Evolutionary conservation across 1,284 basidiomycete species (phyloP).

Genomic region (Pseudozyma pruni): DNA sequence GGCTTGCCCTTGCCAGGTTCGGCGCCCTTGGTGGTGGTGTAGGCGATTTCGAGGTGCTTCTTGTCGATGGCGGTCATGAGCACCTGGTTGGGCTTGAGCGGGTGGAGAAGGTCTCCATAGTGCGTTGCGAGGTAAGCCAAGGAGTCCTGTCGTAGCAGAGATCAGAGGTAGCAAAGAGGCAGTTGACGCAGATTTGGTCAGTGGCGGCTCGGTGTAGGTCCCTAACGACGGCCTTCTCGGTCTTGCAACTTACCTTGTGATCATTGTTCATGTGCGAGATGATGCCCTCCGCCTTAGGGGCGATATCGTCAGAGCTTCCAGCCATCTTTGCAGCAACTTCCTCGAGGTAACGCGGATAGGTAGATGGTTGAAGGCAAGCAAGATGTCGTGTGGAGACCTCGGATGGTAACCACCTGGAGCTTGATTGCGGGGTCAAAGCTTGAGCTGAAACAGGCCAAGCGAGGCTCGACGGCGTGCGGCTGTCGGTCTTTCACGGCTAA

Average conservation of each 20-base stretch:
- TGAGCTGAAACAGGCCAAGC: background rate
- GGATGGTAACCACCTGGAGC: background rate
- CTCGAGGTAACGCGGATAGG: slow-evolving; percentile 3
- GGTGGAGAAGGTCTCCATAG: slow-evolving; percentile 35
- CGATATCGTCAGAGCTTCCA: slow-evolving; percentile 29
- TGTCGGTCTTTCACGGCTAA: slow-evolving; percentile 20
- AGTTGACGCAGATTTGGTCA: background rate
- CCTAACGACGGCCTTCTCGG: background rate
- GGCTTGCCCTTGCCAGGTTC: slow-evolving; percentile 18
- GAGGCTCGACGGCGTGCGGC: background rate
- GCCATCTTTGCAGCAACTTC: slow-evolving; percentile 10
- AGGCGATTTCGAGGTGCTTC: slow-evolving; percentile 43
- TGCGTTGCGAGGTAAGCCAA: slow-evolving; percentile 48
- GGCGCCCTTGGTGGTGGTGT: slow-evolving; percentile 22
- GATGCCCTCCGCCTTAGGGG: slow-evolving; percentile 43
- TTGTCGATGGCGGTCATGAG: slow-evolving; percentile 48
- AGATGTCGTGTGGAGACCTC: background rate
- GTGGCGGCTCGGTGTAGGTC: too few relatives aligned
- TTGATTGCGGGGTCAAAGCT: slow-evolving; percentile 14
- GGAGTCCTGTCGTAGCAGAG: slow-evolving; percentile 23
- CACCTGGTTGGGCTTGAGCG: slow-evolving; percentile 38
- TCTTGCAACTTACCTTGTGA: slow-evolving; percentile 31
- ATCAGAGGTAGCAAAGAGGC: background rate
- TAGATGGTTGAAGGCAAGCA: slow-evolving; percentile 7
- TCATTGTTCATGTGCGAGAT: slow-evolving; percentile 53